Base-by-base conservation (phyloP, 1,284 basidiomycete genomes). In the Athelia sp. region DNA sequence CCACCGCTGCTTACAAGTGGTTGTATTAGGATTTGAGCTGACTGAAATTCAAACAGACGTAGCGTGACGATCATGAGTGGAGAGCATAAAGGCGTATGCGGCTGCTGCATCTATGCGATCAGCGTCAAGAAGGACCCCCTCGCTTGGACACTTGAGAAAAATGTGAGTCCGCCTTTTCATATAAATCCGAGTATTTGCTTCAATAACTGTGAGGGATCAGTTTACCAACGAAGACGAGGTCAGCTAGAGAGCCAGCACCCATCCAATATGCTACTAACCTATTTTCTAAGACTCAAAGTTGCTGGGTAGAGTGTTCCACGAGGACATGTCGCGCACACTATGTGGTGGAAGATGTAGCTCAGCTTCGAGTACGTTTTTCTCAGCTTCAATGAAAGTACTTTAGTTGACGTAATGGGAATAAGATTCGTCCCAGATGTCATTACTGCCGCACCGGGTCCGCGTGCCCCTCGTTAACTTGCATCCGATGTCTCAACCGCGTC, bases 31-130 rank as follows among this genome's bases (percentile, higher is more conserved):
- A n/a, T n/a, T n/a, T n/a, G n/a, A 31, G 31, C 14, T 46, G 17
- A 49, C 35, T 17, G 3, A 38, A 13, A 4, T 43, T 29, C 26
- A 13, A 6, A 18, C 26, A 59, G 54, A 19, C 60, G 60, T 0
- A 62, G 60, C 40, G 48, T 55, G 4, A 62, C 60, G 0, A 55
- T 58, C 13, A 61, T 62, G 60, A 56, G 57, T 46, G 50, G 53
- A n/a, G 43, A 55, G 10, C 35, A 43, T 21, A 17, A 34, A 9
- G 36, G 44, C 15, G 17, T 57, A 8, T 62, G 60, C 36, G 60
- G 59, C 1, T 11, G 52, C 3, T 62, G 60, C 29, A 44, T 53
- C 11, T 26, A 13, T 4, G 26, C 26, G 4, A 6, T 4, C 13
- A 29, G 26, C 13, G 26, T 29, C 6, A 29, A 29, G 26, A 29